Base-by-base conservation (phyloP, 345 rosid species). In the Anacardium occidentale region DNA sequence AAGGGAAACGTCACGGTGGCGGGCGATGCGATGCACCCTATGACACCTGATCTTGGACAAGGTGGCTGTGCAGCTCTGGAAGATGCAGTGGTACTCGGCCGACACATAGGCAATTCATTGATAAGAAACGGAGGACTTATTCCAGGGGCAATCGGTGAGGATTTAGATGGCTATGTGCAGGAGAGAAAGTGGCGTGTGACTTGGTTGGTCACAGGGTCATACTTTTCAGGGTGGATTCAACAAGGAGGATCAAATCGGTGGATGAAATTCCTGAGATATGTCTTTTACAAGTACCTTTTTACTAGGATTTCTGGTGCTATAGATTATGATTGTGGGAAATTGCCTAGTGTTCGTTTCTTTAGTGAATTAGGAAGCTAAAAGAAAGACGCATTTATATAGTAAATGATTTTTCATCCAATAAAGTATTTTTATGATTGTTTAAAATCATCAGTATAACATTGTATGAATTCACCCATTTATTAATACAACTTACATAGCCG, bases 1-100 rank as follows among this genome's bases (percentile, higher is more conserved):
- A 76, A 69, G 45, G 78, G 71, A 4, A 85, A 82, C 47, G 24
- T 85, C 1, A 82, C 83, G 0, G 77, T 85, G n/a, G 86, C 80
- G 0, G 88, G 91, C 0, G 88, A 87, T 15, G 91, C 89, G 22
- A 83, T 84, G 80, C 91, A 88, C 26, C 85, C 87, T 5, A 85
- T 78, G 83, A 88, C 83, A 0, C 89, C 88, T 29, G 83, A 85
- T 42, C 69, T 85, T 1, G 85, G 74, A 4, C 86, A 85, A 72
- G 91, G 91, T 0, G 89, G 83, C 0, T 73, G 87, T 18, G 21
- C 67, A 0, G 84, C 88, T 0, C 60, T 81, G 12, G 88, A 85
- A 71, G 88, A 85, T 4, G 84, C 81, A 0, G 83, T 83, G 13
- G 81, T 85, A 0, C 62, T 83, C 1, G 82, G 82, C 17, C 74